Base-by-base conservation (phyloP, 352 stramenopile species). In the Pythium phragmitis region DNA sequence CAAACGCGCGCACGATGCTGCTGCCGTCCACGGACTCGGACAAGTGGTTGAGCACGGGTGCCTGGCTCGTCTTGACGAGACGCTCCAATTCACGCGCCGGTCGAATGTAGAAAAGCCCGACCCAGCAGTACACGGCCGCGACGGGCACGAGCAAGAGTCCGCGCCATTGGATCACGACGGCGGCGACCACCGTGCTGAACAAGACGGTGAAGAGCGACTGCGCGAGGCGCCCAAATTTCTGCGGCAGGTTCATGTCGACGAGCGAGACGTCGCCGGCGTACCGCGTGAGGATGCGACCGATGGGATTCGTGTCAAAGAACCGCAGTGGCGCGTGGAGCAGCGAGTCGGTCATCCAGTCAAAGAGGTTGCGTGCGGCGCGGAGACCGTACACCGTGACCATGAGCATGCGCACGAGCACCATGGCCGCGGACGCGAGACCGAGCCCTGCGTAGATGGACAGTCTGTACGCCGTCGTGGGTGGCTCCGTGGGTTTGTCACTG, bases 271-370 rank as follows among this genome's bases (percentile, higher is more conserved):
- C 89, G 8, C 76, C 77, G 13, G 75, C 78, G 76, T 97, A 98
- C 13, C 94, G 80, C 60, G 94, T 96, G 12, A 97, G 39, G 54
- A 98, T 91, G 54, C 90, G 75, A 2, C 91, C 90, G 23, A 95
- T 76, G 7, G 92, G 94, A 58, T 94, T 97, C 6, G 77, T 83
- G 65, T 98, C 90, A 68, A 98, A 98, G 72, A 98, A 98, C 3
- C 80, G 68, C 39, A 97, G 81, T 7, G 92, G 91, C 17, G 92
- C 91, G 45, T 77, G 73, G 19, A 98, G 63, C 16, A 98, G 80
- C 23, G 80, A 81, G 21, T 79, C 53, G 12, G 90, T 96, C 66
- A 98, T 84, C 36, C 80, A 69, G 51, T 98, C 75, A 62, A 98
- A 96, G 7, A 98, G 67, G 17, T 73, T 74, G 2, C 80, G 74